Evolutionary conservation across 306 rosid species (phyloP).

Genomic region (Adenanthera pavonina): DNA sequence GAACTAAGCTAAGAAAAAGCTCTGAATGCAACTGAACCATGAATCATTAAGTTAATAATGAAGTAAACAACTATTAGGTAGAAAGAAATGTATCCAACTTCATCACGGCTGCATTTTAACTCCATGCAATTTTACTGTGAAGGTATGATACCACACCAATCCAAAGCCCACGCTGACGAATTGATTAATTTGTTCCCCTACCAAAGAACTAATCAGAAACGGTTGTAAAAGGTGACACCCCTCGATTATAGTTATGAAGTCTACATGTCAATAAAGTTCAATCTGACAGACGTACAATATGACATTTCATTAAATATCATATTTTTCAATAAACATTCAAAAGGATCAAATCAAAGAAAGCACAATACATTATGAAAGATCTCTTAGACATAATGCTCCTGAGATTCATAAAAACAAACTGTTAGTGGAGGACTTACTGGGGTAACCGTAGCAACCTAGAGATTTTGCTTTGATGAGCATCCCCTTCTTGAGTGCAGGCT

Average conservation of each 20-base stretch:
- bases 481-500: conserved; percentile 83
- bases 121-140: background rate
- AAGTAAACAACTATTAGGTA: background rate
- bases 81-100: background rate
- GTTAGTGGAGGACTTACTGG: conserved; percentile 48
- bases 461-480: conserved; percentile 78
- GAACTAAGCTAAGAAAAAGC: conserved; percentile 13
- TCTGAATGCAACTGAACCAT: conserved; percentile 24
- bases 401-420: conserved; percentile 27
- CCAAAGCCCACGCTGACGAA: background rate
- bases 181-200: background rate
- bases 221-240: background rate
- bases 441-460: conserved; percentile 67
- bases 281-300: background rate
- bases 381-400: conserved; percentile 7
- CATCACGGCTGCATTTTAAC: background rate
- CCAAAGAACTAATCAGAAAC: background rate
- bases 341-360: conserved; percentile 31
- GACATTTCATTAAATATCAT: conserved; percentile 5
- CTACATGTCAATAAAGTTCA: background rate
- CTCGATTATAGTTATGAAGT: background rate
- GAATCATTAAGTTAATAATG: conserved; percentile 3
- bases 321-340: conserved; percentile 7
- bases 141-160: background rate
- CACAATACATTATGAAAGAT: conserved; percentile 31